Conservation (phyloP, 352 stramenopile species). For the Pythium dissimile region DNA sequence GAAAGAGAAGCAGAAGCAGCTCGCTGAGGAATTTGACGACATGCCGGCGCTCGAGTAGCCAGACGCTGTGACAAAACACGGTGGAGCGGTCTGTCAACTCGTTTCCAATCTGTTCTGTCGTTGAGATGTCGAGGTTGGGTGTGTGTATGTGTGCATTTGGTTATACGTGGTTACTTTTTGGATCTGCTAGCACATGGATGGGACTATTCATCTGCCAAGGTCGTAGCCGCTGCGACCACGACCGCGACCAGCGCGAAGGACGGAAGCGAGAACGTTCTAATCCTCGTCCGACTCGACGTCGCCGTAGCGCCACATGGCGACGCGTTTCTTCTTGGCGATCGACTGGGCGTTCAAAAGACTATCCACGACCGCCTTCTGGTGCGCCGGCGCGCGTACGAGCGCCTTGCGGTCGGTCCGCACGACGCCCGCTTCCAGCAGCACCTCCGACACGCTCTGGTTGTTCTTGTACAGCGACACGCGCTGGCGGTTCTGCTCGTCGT, state of each 20-base stretch:
- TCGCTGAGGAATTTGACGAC: slow-evolving; percentile 74
- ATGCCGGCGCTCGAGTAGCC: slow-evolving; percentile 77
- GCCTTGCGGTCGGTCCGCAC: slow-evolving; percentile 84
- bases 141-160: background rate
- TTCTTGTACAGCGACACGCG: slow-evolving; percentile 78
- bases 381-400: slow-evolving; percentile 51
- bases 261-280: slow-evolving; percentile 1
- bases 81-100: too few species aligned
- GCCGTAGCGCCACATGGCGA: slow-evolving; percentile 95
- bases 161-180: background rate
- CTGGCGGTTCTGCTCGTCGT: slow-evolving; percentile 66
- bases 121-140: too few species aligned
- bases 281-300: slow-evolving; percentile 97
- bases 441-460: slow-evolving; percentile 87
- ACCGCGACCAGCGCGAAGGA: background rate
- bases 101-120: too few species aligned
- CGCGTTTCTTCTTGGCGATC: slow-evolving; percentile 87
- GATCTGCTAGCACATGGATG: background rate
- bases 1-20: slow-evolving; percentile 59
- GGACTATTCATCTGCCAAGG: slow-evolving; percentile 11
- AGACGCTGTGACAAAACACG: background rate
- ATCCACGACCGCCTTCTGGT: slow-evolving; percentile 84
- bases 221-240: background rate
- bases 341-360: slow-evolving; percentile 91
- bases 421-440: slow-evolving; percentile 87